A percentile compares a stretch with the other conserved stretches of the same genome.
Evolutionary conservation across 257 asterid species (phyloP).

Genomic region (Solanum ossicruentum): DNA sequence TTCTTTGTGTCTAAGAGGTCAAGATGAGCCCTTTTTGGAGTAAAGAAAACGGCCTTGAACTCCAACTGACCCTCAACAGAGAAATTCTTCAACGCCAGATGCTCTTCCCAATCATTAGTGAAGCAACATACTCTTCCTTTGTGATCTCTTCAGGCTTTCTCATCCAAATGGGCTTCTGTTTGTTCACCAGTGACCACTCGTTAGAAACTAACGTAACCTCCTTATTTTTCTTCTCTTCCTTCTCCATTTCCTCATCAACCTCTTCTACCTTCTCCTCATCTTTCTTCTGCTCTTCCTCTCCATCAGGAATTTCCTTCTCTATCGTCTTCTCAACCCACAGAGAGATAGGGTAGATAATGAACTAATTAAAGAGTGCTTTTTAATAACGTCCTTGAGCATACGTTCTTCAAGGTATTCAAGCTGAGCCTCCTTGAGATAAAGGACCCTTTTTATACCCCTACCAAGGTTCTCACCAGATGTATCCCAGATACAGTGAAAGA

Average conservation of each 20-base stretch:
- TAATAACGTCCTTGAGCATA: conserved; percentile 37
- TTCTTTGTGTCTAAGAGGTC: conserved; percentile 50
- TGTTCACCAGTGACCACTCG: conserved; percentile 42
- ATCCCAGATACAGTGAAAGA: conserved; percentile 47
- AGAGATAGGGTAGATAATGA: conserved; percentile 45
- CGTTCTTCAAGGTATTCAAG: conserved; percentile 55
- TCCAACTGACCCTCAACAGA: conserved; percentile 59
- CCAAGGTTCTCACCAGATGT: conserved; percentile 38
- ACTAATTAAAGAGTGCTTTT: conserved; percentile 37
- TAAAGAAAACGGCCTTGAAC: conserved; percentile 45
- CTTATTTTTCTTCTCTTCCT: conserved; percentile 41
- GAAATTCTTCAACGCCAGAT: conserved; percentile 36
- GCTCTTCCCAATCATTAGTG: too few species aligned
- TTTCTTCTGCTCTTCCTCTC: conserved; percentile 47
- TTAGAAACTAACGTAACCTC: conserved; percentile 46
- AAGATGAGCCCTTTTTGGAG: conserved; percentile 52
- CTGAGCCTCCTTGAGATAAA: conserved; percentile 47
- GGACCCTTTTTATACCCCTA: conserved; percentile 41
- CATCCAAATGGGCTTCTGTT: conserved; percentile 25
- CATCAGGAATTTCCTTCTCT: conserved; percentile 48
- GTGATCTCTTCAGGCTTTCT: too few species aligned
- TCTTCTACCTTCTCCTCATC: conserved; percentile 50
- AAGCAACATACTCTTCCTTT: too few species aligned
- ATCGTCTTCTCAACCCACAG: conserved; percentile 49
- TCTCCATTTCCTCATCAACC: conserved; percentile 39